A percentile compares a stretch with the other conserved stretches of the same genome.
Conservation (phyloP, 139 green algal species). For the Dunaliella primolecta region DNA sequence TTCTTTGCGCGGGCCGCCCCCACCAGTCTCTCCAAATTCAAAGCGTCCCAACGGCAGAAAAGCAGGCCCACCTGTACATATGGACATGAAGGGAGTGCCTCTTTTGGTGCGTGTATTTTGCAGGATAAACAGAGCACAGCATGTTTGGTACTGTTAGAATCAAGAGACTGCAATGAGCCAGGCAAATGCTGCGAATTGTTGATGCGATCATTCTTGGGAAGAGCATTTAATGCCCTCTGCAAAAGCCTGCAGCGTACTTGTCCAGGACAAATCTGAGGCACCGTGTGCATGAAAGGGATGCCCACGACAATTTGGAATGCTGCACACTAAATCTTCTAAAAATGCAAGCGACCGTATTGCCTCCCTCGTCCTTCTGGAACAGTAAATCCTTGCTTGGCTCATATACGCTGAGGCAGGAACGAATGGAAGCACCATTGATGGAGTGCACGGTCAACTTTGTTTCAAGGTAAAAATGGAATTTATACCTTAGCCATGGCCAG, state of each 20-base stretch:
- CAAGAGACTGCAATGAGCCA: neutral
- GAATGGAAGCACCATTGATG: no score
- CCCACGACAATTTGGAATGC: conserved; percentile 2
- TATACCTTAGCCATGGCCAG: no score
- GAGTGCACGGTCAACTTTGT: no score
- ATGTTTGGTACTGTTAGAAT: neutral
- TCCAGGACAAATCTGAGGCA: neutral
- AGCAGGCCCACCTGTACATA: conserved; percentile 11
- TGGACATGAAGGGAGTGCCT: neutral
- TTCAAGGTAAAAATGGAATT: no score
- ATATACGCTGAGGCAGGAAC: no score
- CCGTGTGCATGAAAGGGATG: neutral
- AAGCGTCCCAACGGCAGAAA: conserved; percentile 55
- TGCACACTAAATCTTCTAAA: conserved; percentile 57
- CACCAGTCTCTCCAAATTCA: conserved; percentile 75
- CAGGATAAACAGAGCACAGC: neutral
- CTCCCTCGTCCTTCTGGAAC: no score
- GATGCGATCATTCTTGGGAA: neutral
- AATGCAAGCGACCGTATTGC: no score
- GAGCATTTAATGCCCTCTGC: neutral
- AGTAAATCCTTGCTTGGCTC: no score
- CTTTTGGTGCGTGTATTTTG: neutral
- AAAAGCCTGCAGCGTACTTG: neutral
- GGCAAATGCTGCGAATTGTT: neutral
- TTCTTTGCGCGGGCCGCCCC: conserved; percentile 52